Base-by-base conservation (phyloP, 768 basidiomycete genomes). In the Mycena vitilis region DNA sequence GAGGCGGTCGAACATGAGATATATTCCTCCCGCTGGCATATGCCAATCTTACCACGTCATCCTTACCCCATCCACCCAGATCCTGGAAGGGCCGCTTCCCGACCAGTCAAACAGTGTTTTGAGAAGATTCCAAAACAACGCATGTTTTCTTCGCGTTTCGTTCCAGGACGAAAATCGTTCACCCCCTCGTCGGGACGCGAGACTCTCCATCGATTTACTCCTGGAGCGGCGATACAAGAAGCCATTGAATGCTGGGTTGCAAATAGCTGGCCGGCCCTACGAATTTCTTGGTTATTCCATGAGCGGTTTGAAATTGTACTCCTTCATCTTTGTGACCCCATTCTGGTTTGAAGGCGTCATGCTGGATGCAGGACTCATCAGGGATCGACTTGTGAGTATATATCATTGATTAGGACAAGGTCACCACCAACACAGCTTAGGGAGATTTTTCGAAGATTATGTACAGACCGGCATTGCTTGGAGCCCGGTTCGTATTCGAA, bases 261-360 rank as follows among this genome's bases (percentile, higher is more conserved):
- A 20, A 5, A 75, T 87, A 13, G 87, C 81, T 3, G 86, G 86
- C 10, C 78, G 86, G 37, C 66, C 68, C 0, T 87, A 81, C 69
- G 66, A 84, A 3, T 81, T 87, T 72, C 72, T 88, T 30, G 87
- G 84, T 5, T 87, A 87, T 64, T 87, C 86, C 3, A 85, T 84
- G 81, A 86, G 84, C 57, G 86, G 86, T 5, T 75, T 87, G 60
- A 81, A 81, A 66, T 80, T 85, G 49, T 84, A 87, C 59, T 82
- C 83, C 0, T 78, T 87, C 55, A 83, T 81, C 75, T 88, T 88
- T 65, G 83, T 87, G 25, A 78, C 80, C 10, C 80, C 82, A 0
- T 88, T 88, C 34, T 18, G 60, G 48, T 63, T 60, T 40, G 58
- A 75, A n/a, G 79, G 74, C 7, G 66, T 11, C 4, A 11, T 16